Percentiles rank a stretch among this genome's conserved stretches.
phyloP scores from a whole-genome alignment of 495 filamentous ascomycete species.

The Trichocladium antarcticum region DNA sequence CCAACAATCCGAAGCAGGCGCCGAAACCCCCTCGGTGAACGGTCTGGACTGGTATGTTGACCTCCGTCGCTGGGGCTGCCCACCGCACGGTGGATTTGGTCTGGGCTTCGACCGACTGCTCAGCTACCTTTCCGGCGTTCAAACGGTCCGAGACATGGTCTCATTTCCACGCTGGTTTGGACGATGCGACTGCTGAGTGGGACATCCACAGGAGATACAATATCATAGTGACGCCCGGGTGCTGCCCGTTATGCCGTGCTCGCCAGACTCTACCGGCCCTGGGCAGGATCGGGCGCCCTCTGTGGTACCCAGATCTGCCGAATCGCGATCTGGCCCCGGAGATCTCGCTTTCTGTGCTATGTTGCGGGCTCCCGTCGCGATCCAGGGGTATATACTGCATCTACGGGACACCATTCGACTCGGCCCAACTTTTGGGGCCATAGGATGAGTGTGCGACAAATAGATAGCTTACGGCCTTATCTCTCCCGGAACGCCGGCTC shows the following conservation, averaged over 20 bases:
- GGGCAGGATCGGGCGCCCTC: slow-evolving; percentile 14
- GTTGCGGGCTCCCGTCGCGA: slow-evolving; percentile 5
- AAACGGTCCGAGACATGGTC: slow-evolving; percentile 76
- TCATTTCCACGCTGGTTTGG: slow-evolving; percentile 84
- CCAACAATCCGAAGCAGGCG: slow-evolving; percentile 5
- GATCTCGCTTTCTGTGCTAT: not conserved
- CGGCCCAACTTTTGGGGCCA: slow-evolving; percentile 3
- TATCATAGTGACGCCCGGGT: slow-evolving; percentile 14
- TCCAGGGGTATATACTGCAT: not conserved
- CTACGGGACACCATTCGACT: slow-evolving; percentile 9
- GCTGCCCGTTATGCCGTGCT: slow-evolving; percentile 24
- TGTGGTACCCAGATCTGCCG: not conserved
- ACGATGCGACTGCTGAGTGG: slow-evolving; percentile 73
- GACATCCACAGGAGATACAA: not conserved
- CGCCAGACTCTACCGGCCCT: slow-evolving; percentile 32
- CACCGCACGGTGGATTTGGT: slow-evolving; percentile 94
- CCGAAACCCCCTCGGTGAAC: slow-evolving; percentile 6
- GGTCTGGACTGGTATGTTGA: slow-evolving; percentile 87
- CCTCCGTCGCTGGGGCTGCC: slow-evolving; percentile 81
- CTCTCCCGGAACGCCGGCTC: not conserved
- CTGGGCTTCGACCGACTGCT: slow-evolving; percentile 86
- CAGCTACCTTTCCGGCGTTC: slow-evolving; percentile 71
- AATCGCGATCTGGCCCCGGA: not conserved
- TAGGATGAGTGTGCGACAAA: slow-evolving; percentile 13
- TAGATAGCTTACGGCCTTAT: slow-evolving; percentile 20